These are phyloP conservation scores for Deinandra increscens DNA, from an alignment of 129 eudicot genomes.

Conservation along the genomic window DNA sequence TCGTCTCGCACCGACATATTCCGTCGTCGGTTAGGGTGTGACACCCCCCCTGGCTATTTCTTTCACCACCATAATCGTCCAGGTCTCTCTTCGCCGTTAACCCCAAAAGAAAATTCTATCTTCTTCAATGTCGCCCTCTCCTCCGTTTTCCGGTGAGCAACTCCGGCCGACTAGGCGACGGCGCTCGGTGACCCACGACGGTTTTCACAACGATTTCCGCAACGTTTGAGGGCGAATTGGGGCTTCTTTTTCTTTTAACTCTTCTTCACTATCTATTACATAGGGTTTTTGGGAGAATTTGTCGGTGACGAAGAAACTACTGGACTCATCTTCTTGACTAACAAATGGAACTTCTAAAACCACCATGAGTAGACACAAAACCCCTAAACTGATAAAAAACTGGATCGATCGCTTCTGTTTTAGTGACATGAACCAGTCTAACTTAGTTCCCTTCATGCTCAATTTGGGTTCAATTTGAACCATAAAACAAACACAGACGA, in stretches of 20 bases:
- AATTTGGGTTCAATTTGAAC: slow-evolving; percentile 5
- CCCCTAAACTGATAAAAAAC: slow-evolving; percentile 45
- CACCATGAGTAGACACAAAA: slow-evolving; percentile 56
- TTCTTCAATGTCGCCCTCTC: too few relatives aligned
- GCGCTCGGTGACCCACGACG: too few relatives aligned
- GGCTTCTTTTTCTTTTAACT: slow-evolving; percentile 53
- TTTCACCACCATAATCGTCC: too few relatives aligned
- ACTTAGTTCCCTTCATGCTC: slow-evolving; percentile 46
- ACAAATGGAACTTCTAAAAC: slow-evolving; percentile 78
- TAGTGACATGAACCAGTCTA: slow-evolving; percentile 47
- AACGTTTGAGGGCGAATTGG: slow-evolving; percentile 64
- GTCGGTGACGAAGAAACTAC: slow-evolving; percentile 32
- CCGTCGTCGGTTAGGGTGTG: too few relatives aligned
- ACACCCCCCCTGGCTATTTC: too few relatives aligned
- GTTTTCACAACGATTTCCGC: slow-evolving; percentile 38
- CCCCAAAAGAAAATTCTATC: too few relatives aligned
- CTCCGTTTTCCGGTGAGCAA: too few relatives aligned
- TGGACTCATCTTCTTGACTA: slow-evolving; percentile 39
- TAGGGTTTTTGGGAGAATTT: slow-evolving; percentile 30
- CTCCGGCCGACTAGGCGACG: too few relatives aligned
- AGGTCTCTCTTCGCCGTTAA: too few relatives aligned
- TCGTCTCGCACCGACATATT: too few relatives aligned
- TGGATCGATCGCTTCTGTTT: slow-evolving; percentile 62
- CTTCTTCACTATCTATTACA: slow-evolving; percentile 54
- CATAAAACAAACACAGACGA: slow-evolving; percentile 19